Base-by-base conservation (phyloP, 352 stramenopile genomes). In the Phytophthora citricola region DNA sequence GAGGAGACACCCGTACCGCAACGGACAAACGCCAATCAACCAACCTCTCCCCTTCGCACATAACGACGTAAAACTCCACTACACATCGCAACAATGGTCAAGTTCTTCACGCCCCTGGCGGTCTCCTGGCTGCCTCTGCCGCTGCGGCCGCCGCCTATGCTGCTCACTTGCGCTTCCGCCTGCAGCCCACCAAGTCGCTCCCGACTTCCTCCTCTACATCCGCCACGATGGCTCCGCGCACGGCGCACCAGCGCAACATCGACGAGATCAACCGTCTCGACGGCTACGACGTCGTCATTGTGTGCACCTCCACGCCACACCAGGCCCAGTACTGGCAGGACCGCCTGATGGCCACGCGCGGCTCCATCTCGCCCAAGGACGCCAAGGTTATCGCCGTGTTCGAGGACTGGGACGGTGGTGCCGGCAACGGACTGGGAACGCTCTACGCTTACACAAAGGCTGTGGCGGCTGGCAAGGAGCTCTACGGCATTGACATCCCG, bases 241-340 rank as follows among this genome's bases (percentile, higher is more conserved):
- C 58, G 17, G 44, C 49, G 12, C 86, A 94, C 69, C 79, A 92
- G 75, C 81, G 78, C 74, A 93, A 92, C 78, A 94, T 96, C 52
- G 74, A 90, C 32, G 79, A 88, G 66, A 96, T 95, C 83, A 95
- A 94, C 67, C 53, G 70, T 47, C 83, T 96, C n/a, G 77, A 92
- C 36, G 89, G 89, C 51, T 99, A 97, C 77, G 96, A 99, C 63
- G 94, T 99, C 38, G 88, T 98, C 66, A 98, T 99, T 56, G 93
- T 99, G 55, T 99, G 97, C 83, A 99, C 94, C 26, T 98, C 95
- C 15, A 98, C 97, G 71, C 89, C 97, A 60, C 85, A 97, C 61
- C 97, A 99, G 81, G 96, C 97, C 12, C 75, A 83, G 34, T 99
- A 99, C 84, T 99, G 97, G 97, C 97, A 98, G 78, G 83, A 97